These are phyloP conservation scores for Fibroporia radiculosa DNA, from an alignment of 768 basidiomycete genomes.

Conservation along the genomic window DNA sequence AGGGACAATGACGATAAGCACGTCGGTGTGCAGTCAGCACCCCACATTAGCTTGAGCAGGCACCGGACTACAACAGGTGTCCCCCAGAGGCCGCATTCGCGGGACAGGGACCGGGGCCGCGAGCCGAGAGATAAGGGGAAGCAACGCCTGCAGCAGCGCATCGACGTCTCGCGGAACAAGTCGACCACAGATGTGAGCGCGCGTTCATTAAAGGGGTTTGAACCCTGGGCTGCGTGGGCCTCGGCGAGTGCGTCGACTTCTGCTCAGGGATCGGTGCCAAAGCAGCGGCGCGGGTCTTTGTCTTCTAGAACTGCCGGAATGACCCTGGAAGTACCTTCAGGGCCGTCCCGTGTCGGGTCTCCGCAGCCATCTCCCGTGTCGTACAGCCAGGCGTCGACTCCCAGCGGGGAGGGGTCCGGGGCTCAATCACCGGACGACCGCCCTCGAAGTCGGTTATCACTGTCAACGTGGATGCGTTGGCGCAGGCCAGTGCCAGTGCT, in stretches of 20 bases:
- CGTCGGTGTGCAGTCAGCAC: slow-evolving; percentile 27
- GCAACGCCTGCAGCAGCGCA: slow-evolving; percentile 12
- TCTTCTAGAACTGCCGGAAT: slow-evolving; percentile 15
- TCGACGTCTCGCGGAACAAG: slow-evolving; percentile 13
- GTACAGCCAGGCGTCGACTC: slow-evolving; percentile 16
- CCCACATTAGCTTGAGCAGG: slow-evolving; percentile 14
- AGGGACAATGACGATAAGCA: slow-evolving; percentile 14
- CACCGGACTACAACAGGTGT: slow-evolving; percentile 11
- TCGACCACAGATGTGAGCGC: slow-evolving; percentile 14
- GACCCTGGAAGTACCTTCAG: slow-evolving; percentile 15
- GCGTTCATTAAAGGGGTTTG: slow-evolving; percentile 6
- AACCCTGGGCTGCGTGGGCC: slow-evolving; percentile 12
- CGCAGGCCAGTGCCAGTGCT: slow-evolving; percentile 7
- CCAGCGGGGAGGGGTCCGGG: slow-evolving; percentile 9
- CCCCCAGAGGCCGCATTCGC: slow-evolving; percentile 20
- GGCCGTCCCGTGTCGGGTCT: slow-evolving; percentile 14
- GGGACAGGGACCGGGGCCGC: not conserved
- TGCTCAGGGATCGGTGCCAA: slow-evolving; percentile 3
- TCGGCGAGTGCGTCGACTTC: not conserved
- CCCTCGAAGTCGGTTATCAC: slow-evolving; percentile 14
- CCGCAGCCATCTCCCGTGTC: slow-evolving; percentile 21
- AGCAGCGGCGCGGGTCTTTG: slow-evolving; percentile 24
- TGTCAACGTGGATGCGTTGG: slow-evolving; percentile 9
- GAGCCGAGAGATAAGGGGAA: slow-evolving; percentile 22
- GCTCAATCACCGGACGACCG: slow-evolving; percentile 16